Evolutionary conservation across 1,139 yeast species (phyloP), one percentile per base, ranked within the genome.

Genomic region (Pichia sp.): DNA sequence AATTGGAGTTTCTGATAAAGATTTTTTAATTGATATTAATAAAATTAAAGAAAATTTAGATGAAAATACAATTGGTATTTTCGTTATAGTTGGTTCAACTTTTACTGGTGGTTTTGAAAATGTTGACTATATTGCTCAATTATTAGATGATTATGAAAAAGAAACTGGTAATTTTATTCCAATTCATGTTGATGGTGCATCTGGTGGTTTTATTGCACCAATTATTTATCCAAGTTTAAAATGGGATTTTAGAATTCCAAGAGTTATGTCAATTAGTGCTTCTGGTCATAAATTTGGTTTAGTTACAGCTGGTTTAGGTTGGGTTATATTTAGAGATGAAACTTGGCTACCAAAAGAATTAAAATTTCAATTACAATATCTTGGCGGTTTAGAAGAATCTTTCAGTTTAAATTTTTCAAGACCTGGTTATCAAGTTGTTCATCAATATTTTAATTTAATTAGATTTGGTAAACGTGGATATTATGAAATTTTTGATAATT

Each of bases 261-360:
- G 96, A 54, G 97, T 89, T 45, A 81, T 77, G 56, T 81, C 90
- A 34, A 88, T 89, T 67, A 89, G 87, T 70, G 80, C 95, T n/a
- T 85, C 95, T 2, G 96, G 97, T 52, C 97, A 89, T 71, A 89
- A 89, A 69, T 89, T 85, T 67, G 97, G 97, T 35, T 72, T 89
- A 46, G 84, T 90, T 36, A 80, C 94, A 34, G 95, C 92, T 25
- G 97, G 97, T 45, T 76, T 87, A 48, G 97, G 97, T 47, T 89
- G 96, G 96, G 80, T 89, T 51, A 69, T 89, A 51, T 89, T 95
- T 90, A 81, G 81, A 63, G 81, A 81, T 63, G 70, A 72, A 38
- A 62, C 71, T 44, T 75, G 75, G 60, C 73, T 89, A 55, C 95
- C 96, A 30, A 73, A 81, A 46, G 78, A 76, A 52, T 73, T 89